phyloP scores from a whole-genome alignment of 176 grass and related monocot genomes.

The Oryza officinalis region DNA sequence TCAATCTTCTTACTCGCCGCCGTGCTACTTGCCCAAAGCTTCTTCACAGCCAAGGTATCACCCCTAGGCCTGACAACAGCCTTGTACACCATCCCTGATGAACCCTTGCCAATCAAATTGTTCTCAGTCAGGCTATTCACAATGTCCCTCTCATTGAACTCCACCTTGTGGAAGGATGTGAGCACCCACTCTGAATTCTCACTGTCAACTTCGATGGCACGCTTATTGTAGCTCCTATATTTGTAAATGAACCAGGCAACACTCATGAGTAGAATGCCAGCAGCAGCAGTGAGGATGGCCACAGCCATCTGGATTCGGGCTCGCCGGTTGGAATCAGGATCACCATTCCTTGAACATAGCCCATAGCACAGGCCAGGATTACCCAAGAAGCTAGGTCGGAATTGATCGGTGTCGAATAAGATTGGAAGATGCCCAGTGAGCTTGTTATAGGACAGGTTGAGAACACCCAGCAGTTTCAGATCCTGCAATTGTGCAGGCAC shows the following conservation, averaged over 20 bases:
- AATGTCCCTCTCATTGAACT: conserved; percentile 56
- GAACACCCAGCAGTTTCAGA: conserved; percentile 40
- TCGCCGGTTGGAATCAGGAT: not conserved
- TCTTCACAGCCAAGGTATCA: conserved; percentile 66
- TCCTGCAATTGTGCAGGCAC: conserved; percentile 55
- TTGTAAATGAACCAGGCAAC: conserved; percentile 43
- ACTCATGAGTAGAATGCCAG: conserved; percentile 22
- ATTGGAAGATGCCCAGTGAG: conserved; percentile 60
- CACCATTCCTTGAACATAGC: not conserved
- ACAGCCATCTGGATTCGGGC: not conserved
- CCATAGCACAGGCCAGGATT: conserved; percentile 69
- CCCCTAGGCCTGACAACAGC: conserved; percentile 38
- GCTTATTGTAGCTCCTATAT: conserved; percentile 33
- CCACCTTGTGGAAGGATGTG: conserved; percentile 68
- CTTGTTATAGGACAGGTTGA: conserved; percentile 78
- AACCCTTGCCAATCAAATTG: conserved; percentile 60
- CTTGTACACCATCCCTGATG: conserved; percentile 65
- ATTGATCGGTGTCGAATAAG: conserved; percentile 1
- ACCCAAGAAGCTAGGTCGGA: conserved; percentile 68
- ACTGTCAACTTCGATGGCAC: not conserved
- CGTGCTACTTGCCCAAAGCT: conserved; percentile 27
- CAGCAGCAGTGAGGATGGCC: not conserved
- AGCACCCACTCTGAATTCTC: conserved; percentile 49
- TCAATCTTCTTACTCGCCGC: conserved; percentile 1
- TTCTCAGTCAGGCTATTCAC: conserved; percentile 54